Evolutionary conservation across 495 filamentous ascomycete species (phyloP).

Genomic region (Aspergillus indologenus): DNA sequence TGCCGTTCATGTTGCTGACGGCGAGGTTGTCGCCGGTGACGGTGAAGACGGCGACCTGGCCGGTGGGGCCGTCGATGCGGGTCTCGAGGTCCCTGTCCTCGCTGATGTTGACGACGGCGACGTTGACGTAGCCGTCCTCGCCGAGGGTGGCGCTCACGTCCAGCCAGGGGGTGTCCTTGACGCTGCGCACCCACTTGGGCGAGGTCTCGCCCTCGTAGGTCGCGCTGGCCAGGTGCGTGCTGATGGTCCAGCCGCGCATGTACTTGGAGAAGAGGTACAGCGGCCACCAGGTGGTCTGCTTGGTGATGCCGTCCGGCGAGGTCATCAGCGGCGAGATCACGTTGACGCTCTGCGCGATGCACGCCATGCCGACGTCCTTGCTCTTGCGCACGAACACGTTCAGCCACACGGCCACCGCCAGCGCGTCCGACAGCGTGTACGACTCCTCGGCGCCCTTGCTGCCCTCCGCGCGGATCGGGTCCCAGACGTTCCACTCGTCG

Average conservation of each 20-base stretch:
- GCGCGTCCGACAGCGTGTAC: constrained; percentile 73
- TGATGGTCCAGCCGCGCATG: constrained; percentile 69
- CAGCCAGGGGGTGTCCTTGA: constrained; percentile 65
- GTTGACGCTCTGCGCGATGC: constrained; percentile 76
- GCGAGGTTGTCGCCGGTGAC: constrained; percentile 55
- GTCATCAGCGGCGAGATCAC: constrained; percentile 79
- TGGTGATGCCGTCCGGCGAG: constrained; percentile 55
- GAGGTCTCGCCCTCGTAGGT: constrained; percentile 62
- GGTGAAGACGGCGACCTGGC: constrained; percentile 52
- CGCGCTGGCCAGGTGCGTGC: constrained; percentile 54
- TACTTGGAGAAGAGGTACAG: constrained; percentile 67
- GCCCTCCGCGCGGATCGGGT: constrained; percentile 67
- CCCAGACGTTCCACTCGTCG: constrained; percentile 88
- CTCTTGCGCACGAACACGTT: constrained; percentile 80
- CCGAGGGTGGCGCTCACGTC: constrained; percentile 65
- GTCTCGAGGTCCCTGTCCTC: constrained; percentile 55
- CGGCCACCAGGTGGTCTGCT: constrained; percentile 79
- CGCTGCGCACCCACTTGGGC: constrained; percentile 61
- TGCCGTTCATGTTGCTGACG: constrained; percentile 57
- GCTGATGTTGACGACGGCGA: constrained; percentile 69
- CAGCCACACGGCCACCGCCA: constrained; percentile 70
- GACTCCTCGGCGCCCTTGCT: constrained; percentile 64
- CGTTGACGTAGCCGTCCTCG: constrained; percentile 58
- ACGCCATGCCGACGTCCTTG: constrained; percentile 71
- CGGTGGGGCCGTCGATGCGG: constrained; percentile 50